A percentile compares a stretch with the other conserved stretches of the same genome.
phyloP scores from a whole-genome alignment of 1,284 basidiomycete genomes.

The Ceratobasidium sp. region DNA sequence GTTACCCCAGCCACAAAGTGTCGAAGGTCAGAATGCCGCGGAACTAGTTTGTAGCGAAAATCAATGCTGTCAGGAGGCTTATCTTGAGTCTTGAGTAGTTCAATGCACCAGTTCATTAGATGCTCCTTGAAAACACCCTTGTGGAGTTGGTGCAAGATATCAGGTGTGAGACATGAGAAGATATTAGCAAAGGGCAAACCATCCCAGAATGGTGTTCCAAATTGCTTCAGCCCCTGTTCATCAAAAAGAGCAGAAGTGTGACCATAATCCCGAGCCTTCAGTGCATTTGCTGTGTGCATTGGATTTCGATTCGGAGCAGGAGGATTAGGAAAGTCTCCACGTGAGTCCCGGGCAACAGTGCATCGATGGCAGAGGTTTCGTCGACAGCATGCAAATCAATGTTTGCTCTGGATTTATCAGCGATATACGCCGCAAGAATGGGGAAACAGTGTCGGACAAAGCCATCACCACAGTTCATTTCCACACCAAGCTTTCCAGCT shows the following conservation, averaged over 20 bases:
- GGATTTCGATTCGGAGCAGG: not conserved
- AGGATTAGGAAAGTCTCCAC: slow-evolving; percentile 2
- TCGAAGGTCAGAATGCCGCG: slow-evolving; percentile 8
- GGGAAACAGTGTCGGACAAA: slow-evolving; percentile 11
- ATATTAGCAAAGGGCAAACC: slow-evolving; percentile 45
- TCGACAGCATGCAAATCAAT: slow-evolving; percentile 20
- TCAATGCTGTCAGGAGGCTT: slow-evolving; percentile 33
- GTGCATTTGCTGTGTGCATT: not conserved
- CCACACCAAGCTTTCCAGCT: slow-evolving; percentile 32
- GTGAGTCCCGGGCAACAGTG: not conserved
- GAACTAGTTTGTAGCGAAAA: slow-evolving; percentile 24
- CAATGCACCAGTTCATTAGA: slow-evolving; percentile 44
- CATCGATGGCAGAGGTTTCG: slow-evolving; percentile 20
- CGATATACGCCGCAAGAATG: slow-evolving; percentile 52
- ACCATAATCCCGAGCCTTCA: not conserved
- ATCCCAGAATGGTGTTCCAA: slow-evolving; percentile 45
- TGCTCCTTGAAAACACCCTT: slow-evolving; percentile 51
- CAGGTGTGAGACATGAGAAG: slow-evolving; percentile 45
- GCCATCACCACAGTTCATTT: slow-evolving; percentile 39
- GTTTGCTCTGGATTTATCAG: slow-evolving; percentile 47
- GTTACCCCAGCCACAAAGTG: not conserved
- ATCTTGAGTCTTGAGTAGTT: not conserved
- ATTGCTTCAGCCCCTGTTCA: slow-evolving; percentile 7
- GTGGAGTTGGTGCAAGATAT: slow-evolving; percentile 49
- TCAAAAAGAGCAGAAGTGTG: not conserved